phyloP scores from a whole-genome alignment of 208 protist genomes.

The Crithidia sp. region DNA sequence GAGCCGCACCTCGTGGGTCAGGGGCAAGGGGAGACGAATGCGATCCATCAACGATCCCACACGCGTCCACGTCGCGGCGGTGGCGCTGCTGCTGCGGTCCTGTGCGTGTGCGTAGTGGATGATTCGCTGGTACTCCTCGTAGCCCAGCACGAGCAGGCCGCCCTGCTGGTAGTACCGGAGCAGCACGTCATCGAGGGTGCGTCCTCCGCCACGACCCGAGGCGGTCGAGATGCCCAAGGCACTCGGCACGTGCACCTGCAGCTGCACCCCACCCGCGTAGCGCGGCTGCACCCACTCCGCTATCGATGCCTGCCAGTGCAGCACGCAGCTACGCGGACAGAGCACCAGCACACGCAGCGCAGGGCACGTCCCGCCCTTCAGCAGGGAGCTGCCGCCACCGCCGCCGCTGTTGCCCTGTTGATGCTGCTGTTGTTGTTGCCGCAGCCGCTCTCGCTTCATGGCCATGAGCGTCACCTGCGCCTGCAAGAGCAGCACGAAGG shows the following conservation, averaged over 20 bases:
- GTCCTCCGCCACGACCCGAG: slow-evolving; percentile 14
- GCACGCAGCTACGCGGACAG: slow-evolving; percentile 69
- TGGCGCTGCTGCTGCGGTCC: slow-evolving; percentile 11
- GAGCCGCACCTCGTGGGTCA: slow-evolving; percentile 32
- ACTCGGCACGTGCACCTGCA: slow-evolving; percentile 58
- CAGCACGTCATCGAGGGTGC: slow-evolving; percentile 35
- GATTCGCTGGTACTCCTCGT: slow-evolving; percentile 82
- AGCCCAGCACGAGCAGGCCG: slow-evolving; percentile 80
- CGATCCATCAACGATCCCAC: slow-evolving; percentile 49
- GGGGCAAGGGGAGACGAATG: slow-evolving; percentile 51
- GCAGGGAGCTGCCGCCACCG: not conserved
- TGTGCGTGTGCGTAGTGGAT: slow-evolving; percentile 27
- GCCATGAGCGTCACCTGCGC: slow-evolving; percentile 44
- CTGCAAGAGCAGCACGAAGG: slow-evolving; percentile 78
- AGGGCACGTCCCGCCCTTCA: slow-evolving; percentile 30
- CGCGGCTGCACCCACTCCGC: slow-evolving; percentile 66
- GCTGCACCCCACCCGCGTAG: slow-evolving; percentile 39
- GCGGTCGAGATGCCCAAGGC: slow-evolving; percentile 19
- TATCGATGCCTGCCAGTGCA: slow-evolving; percentile 68
- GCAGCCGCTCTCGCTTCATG: slow-evolving; percentile 35
- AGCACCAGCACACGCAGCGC: slow-evolving; percentile 73
- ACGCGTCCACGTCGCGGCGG: slow-evolving; percentile 17
- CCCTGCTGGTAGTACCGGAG: slow-evolving; percentile 61
- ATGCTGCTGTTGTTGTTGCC: slow-evolving; percentile 19
- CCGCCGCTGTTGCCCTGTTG: not conserved